Percentiles rank a stretch among this genome's conserved stretches.
Conservation (phyloP, 2,329 filamentous ascomycete genomes). For the Neopestalotiopsis sp. region DNA sequence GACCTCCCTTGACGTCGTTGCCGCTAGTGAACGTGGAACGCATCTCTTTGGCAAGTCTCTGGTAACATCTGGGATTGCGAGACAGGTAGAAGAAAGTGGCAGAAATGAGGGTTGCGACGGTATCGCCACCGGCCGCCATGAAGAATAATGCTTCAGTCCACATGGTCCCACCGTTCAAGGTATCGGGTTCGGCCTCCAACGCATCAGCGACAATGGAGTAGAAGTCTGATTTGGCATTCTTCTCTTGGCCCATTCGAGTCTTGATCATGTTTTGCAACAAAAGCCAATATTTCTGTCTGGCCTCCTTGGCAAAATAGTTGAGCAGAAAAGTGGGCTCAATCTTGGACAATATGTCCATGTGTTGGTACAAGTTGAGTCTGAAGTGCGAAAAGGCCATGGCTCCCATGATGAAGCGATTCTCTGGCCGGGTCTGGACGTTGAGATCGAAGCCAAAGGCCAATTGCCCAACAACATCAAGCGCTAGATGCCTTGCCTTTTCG, state of each 20-base stretch:
- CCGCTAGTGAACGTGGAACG: conserved; percentile 20
- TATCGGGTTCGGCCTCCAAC: neutral
- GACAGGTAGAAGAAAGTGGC: neutral
- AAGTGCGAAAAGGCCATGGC: neutral
- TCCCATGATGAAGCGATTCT: neutral
- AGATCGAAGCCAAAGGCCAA: conserved; percentile 26
- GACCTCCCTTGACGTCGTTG: conserved; percentile 18
- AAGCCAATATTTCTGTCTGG: neutral
- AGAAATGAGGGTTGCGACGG: neutral
- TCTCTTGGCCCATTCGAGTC: conserved; percentile 9
- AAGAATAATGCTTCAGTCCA: neutral
- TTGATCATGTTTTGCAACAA: neutral
- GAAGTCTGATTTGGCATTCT: conserved; percentile 14
- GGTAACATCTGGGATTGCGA: conserved; percentile 4
- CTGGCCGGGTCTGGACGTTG: conserved; percentile 22
- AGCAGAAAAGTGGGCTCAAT: neutral
- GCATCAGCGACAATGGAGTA: conserved; percentile 16
- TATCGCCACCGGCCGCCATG: neutral
- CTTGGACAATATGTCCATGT: neutral
- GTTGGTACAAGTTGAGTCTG: neutral
- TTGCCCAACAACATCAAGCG: conserved; percentile 24
- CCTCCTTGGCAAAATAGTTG: neutral
- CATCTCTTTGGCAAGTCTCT: conserved; percentile 24
- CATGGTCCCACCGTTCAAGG: neutral
- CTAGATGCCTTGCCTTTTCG: conserved; percentile 18